Conservation (phyloP, 768 basidiomycete species). For the Suillus discolor region DNA sequence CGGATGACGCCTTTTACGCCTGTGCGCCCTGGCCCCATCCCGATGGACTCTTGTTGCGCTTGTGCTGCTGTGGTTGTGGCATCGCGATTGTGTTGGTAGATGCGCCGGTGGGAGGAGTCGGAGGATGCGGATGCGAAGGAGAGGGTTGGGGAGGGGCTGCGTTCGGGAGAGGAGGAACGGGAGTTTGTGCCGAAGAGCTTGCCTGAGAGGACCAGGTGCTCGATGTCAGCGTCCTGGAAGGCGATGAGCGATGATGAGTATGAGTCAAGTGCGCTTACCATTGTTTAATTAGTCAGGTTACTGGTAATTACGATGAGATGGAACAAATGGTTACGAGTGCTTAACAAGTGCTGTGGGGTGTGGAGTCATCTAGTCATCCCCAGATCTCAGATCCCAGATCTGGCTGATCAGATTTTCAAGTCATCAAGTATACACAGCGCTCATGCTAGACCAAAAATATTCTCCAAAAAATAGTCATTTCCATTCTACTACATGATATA, state of each 20-base stretch:
- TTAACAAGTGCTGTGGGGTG: background rate
- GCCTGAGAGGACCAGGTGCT: conserved; percentile 77
- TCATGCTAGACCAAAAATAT: background rate
- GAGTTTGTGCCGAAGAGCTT: conserved; percentile 62
- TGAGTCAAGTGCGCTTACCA: background rate
- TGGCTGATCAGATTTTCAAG: background rate
- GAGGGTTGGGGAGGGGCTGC: conserved; percentile 57
- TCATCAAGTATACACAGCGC: background rate
- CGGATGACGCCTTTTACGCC: conserved; percentile 90
- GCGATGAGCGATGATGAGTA: background rate
- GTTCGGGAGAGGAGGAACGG: conserved; percentile 63
- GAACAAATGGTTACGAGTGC: too few relatives aligned
- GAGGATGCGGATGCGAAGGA: conserved; percentile 30
- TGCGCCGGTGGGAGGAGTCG: conserved; percentile 39
- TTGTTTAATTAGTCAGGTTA: background rate
- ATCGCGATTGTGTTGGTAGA: too few relatives aligned
- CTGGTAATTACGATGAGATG: background rate
- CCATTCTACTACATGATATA: conserved; percentile 17
- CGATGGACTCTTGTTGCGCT: conserved; percentile 58
- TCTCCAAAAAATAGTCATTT: conserved; percentile 6
- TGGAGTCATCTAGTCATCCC: background rate
- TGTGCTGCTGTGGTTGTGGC: too few relatives aligned
- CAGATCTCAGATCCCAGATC: background rate
- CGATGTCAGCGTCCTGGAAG: conserved; percentile 52
- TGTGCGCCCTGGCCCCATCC: conserved; percentile 84